Conservation (phyloP, 176 grass and related monocot genomes). For the Secale cereale region DNA sequence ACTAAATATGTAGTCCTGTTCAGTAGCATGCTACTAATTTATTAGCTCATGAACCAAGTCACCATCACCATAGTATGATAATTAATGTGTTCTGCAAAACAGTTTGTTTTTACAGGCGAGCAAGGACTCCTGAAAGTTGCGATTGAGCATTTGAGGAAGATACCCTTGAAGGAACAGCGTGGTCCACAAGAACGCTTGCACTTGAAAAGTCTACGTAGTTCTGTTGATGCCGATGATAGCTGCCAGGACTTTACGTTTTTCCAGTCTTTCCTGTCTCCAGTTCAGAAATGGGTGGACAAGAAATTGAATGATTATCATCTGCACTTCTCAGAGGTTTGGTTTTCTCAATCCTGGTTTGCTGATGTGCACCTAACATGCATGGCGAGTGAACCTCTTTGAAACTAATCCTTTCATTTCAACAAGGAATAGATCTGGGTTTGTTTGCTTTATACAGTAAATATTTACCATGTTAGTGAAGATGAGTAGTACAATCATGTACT, state of each 20-base stretch:
- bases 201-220: constrained; percentile 84
- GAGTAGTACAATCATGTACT: not conserved
- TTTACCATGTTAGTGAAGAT: not conserved
- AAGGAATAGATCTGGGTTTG: constrained; percentile 10
- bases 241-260: constrained; percentile 88
- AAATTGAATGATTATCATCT: constrained; percentile 92
- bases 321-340: constrained; percentile 87
- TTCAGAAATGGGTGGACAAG: constrained; percentile 94
- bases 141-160: constrained; percentile 87
- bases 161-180: constrained; percentile 92
- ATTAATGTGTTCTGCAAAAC: constrained; percentile 43
- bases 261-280: constrained; percentile 79
- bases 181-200: constrained; percentile 90
- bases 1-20: not conserved
- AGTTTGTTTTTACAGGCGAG: constrained; percentile 95
- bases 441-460: constrained; percentile 24
- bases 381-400: not conserved
- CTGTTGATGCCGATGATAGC: constrained; percentile 65
- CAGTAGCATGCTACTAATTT: not conserved
- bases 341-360: not conserved
- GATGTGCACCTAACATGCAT: constrained; percentile 19
- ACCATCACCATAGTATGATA: constrained; percentile 1
- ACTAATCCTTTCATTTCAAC: constrained; percentile 6
- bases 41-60: constrained; percentile 18
- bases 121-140: constrained; percentile 74